phyloP scores from a whole-genome alignment of 306 rosid genomes.

The Citrullus colocynthis region DNA sequence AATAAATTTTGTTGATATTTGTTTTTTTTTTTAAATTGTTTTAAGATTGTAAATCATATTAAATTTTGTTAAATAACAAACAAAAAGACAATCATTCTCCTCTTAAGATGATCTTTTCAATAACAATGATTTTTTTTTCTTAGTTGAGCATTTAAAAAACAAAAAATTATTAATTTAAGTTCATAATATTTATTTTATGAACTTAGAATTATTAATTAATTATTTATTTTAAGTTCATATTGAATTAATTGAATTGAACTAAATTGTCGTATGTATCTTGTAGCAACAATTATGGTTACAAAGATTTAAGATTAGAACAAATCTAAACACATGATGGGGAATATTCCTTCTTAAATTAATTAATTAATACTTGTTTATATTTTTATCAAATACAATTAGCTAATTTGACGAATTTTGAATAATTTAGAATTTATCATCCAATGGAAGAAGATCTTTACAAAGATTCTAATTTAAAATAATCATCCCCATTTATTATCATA shows the following conservation, averaged over 20 bases:
- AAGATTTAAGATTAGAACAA: conserved; percentile 6
- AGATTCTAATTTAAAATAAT: not conserved
- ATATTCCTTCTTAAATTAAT: conserved; percentile 37
- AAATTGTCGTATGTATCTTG: not conserved
- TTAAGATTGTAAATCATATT: too few relatives aligned
- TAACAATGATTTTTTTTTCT: too few relatives aligned
- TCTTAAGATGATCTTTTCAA: too few relatives aligned
- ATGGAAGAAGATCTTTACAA: not conserved
- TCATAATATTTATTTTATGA: too few relatives aligned
- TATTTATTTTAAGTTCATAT: too few relatives aligned
- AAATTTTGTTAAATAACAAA: too few relatives aligned
- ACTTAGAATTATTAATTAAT: too few relatives aligned
- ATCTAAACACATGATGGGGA: conserved; percentile 61
- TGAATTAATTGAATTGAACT: not conserved
- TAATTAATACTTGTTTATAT: not conserved
- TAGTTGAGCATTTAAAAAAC: too few relatives aligned
- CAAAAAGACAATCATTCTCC: too few relatives aligned
- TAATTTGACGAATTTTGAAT: conserved; percentile 2
- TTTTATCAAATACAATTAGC: not conserved
- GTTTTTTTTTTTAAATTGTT: too few relatives aligned
- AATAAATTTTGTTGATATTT: too few relatives aligned
- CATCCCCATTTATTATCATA: not conserved
- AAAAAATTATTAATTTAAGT: too few relatives aligned
- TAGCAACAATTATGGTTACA: not conserved
- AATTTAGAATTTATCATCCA: conserved; percentile 15